These are phyloP conservation scores for Metschnikowia amazonensis DNA, from an alignment of 805 yeast genomes.

Conservation along the genomic window DNA sequence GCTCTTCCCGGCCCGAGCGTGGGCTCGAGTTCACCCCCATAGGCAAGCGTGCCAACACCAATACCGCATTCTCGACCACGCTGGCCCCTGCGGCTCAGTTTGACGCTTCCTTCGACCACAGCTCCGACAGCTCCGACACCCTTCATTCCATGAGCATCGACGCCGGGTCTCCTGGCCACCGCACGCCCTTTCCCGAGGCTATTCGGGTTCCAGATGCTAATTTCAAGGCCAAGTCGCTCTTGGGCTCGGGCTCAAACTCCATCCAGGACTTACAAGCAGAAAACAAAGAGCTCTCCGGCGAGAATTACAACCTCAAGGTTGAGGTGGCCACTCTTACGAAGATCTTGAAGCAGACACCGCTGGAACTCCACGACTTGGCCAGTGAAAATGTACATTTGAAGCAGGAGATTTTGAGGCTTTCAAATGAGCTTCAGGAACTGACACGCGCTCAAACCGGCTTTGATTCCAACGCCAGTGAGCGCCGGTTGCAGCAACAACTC, in stretches of 20 bases:
- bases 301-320: slow-evolving; percentile 43
- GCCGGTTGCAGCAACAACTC: slow-evolving; percentile 8
- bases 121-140: slow-evolving; percentile 8
- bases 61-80: not conserved
- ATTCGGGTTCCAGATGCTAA: not conserved
- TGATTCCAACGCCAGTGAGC: not conserved
- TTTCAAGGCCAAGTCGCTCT: slow-evolving; percentile 1
- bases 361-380: slow-evolving; percentile 35
- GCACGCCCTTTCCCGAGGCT: slow-evolving; percentile 5
- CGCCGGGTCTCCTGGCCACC: not conserved
- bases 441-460: not conserved
- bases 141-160: slow-evolving; percentile 2
- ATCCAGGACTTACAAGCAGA: slow-evolving; percentile 24
- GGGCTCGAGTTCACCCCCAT: slow-evolving; percentile 26
- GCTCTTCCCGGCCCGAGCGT: slow-evolving; percentile 17
- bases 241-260: slow-evolving; percentile 16
- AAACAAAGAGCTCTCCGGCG: slow-evolving; percentile 33
- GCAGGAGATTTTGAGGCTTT: slow-evolving; percentile 13
- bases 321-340: slow-evolving; percentile 40
- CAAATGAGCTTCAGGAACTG: slow-evolving; percentile 5
- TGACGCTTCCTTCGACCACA: slow-evolving; percentile 15
- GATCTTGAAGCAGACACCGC: slow-evolving; percentile 41
- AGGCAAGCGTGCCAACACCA: slow-evolving; percentile 16
- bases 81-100: not conserved
- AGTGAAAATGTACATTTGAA: slow-evolving; percentile 34